phyloP scores from a whole-genome alignment of 1,284 basidiomycete species.

The Fomitopsis betulina region DNA sequence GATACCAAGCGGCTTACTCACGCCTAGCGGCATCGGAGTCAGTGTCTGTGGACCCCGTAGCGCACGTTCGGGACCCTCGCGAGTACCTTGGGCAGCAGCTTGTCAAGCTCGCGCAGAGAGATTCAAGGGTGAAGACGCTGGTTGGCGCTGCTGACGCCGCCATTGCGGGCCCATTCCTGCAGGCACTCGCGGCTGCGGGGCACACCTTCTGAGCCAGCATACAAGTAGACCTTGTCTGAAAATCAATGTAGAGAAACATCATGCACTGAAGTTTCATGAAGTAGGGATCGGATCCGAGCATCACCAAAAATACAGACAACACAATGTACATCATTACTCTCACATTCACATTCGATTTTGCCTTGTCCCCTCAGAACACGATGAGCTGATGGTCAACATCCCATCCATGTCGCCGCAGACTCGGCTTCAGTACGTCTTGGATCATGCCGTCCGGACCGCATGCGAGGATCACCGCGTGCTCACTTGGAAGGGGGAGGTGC shows the following conservation, averaged over 20 bases:
- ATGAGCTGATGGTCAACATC: slow-evolving; percentile 21
- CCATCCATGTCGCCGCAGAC: slow-evolving; percentile 24
- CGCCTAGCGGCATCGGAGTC: slow-evolving; percentile 79
- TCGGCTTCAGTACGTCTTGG: slow-evolving; percentile 23
- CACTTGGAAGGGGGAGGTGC: slow-evolving; percentile 35
- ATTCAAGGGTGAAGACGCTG: slow-evolving; percentile 32
- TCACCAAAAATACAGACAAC: neutral
- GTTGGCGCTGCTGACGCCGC: slow-evolving; percentile 32
- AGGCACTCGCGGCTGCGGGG: slow-evolving; percentile 30
- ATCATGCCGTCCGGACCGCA: slow-evolving; percentile 51
- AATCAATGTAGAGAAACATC: neutral
- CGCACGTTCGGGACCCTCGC: slow-evolving; percentile 53
- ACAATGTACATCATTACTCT: slow-evolving; percentile 1
- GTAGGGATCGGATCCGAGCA: neutral
- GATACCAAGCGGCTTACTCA: slow-evolving; percentile 93
- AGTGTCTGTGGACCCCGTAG: slow-evolving; percentile 51
- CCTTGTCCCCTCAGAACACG: slow-evolving; percentile 18
- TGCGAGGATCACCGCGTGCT: slow-evolving; percentile 41
- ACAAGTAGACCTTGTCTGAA: neutral
- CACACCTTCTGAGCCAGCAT: slow-evolving; percentile 2
- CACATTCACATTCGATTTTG: neutral
- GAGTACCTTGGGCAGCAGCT: slow-evolving; percentile 48
- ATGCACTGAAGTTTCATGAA: neutral
- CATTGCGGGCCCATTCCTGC: slow-evolving; percentile 39
- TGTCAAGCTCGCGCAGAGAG: slow-evolving; percentile 23